Base-by-base conservation (phyloP, 1,139 yeast species). In the Yamadazyma diddensiae region DNA sequence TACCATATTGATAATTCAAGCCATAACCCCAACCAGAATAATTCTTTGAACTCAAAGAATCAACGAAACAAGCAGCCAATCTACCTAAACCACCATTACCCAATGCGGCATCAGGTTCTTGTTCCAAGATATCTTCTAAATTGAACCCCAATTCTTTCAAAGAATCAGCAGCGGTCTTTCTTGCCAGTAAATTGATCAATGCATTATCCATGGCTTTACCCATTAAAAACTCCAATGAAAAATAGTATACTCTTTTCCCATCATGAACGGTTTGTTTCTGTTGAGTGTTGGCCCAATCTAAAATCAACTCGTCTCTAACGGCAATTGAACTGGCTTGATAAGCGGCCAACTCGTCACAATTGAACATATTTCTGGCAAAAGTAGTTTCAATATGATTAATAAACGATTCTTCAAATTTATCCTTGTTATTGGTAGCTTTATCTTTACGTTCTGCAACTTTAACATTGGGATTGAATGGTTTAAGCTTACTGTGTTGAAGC, bases 21-120 rank as follows among this genome's bases (percentile, higher is more conserved):
- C 97, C 97, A 57, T 90, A 90, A 42, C 97, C 97, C 97, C 97
- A 88, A 33, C 95, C 95, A 20, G 94, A 88, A 57, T 85, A 86
- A 57, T 86, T 81, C 47, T 84, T 82, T 6, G 95, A 80, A 21
- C 94, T 79, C 53, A 90, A 66, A 1, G 96, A 86, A 62, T 90
- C 97, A 34, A 90, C 78, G 53, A 86, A 88, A 62, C 97, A 88
- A 24, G 97, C 96, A 23, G 97, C 97, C 52, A 90, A 70, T 57
- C 97, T 77, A 40, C 97, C 97, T 39, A 90, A 68, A 41, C 97
- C 97, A 56, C 97, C 97, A 52, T 90, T 90, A 53, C 97, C 97
- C 37, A 88, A 73, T 15, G 90, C 97, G 11, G 96, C 95, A 59
- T 90, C 97, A 0, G 94, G 94, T 59, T 90, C 97, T 51, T 83